Conservation (phyloP, 768 basidiomycete genomes). For the Lactarius trivialis region DNA sequence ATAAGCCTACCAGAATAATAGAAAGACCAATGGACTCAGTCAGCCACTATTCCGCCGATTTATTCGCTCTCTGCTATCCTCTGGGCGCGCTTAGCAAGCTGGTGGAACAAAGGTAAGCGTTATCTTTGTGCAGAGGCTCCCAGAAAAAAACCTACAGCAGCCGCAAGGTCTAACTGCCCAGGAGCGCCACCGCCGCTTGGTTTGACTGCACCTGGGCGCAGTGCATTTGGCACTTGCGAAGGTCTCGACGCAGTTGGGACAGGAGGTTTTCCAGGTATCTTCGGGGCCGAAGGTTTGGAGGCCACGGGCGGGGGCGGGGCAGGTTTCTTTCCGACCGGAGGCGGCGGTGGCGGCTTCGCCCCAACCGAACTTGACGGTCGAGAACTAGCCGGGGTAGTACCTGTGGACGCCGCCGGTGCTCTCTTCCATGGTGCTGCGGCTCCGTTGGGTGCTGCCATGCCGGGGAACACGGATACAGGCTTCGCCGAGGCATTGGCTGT, state of each 20-base stretch:
- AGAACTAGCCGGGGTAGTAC: conserved; percentile 40
- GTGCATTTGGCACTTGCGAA: conserved; percentile 31
- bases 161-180: conserved; percentile 75
- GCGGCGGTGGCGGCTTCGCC: conserved; percentile 46
- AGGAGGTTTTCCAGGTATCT: conserved; percentile 52
- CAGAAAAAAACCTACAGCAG: conserved; percentile 52
- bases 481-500: conserved; percentile 60
- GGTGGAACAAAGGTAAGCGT: not conserved
- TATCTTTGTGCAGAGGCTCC: conserved; percentile 11
- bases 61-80: conserved; percentile 23
- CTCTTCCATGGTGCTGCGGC: conserved; percentile 73
- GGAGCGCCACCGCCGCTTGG: conserved; percentile 40
- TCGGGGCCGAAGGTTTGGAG: conserved; percentile 46
- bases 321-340: conserved; percentile 52
- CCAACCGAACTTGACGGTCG: conserved; percentile 46
- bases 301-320: conserved; percentile 47
- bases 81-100: conserved; percentile 79
- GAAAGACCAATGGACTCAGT: not conserved
- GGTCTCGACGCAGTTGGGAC: conserved; percentile 54
- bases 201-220: conserved; percentile 34
- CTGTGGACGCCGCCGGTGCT: conserved; percentile 30
- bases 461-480: conserved; percentile 78
- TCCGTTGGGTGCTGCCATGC: conserved; percentile 62
- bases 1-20: not conserved
- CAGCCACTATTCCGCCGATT: not conserved